Evolutionary conservation across 106 monocot genomes (phyloP), one percentile per base, ranked within the genome.

Genomic region (Dendrobium chrysotoxum): DNA sequence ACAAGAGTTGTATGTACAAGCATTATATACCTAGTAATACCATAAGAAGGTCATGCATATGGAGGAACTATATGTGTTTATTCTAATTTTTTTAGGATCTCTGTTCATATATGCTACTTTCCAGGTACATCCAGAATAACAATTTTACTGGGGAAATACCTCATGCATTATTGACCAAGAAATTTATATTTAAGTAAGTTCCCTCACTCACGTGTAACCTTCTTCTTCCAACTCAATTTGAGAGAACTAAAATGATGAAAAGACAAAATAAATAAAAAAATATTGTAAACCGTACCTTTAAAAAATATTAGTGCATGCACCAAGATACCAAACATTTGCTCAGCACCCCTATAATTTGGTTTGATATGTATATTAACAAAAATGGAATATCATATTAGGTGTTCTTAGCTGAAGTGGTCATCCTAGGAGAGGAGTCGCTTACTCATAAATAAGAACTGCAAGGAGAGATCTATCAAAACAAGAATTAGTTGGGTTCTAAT

Each of bases 121-220:
- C 64, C 85, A 88, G 88, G 79, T 88, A 88, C 82, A 85, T 88
- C 18, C 88, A 88, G 39, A 85, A 88, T 71, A 88, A 88, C 47
- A 72, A 53, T 80, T 85, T 88, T 57, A 80, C 72, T 61, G 88
- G 88, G 40, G 76, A 80, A 25, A 82, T 88, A 67, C 88, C 88
- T 45, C 75, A 70, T 72, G 61, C 70, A 50, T 61, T 88, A 18
- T 77, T 88, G 30, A 72, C 42, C 39, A 80, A 77, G 75, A 82
- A 85, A 45, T 46, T 88, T 38, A 61, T 85, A 77, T 82, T 88
- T 66, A 85, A 85, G 88, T 88, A 76, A 75, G 88, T 50, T 50
- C 73, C n/a, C n/a, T 57, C 20, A 20, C 54, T 20, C 54, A 55
- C 54, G 15, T 4, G 15, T 15, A 53, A 11, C 53, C 53, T 53